Conservation (phyloP, 768 basidiomycete genomes). For the Fomitopsis pulvina region DNA sequence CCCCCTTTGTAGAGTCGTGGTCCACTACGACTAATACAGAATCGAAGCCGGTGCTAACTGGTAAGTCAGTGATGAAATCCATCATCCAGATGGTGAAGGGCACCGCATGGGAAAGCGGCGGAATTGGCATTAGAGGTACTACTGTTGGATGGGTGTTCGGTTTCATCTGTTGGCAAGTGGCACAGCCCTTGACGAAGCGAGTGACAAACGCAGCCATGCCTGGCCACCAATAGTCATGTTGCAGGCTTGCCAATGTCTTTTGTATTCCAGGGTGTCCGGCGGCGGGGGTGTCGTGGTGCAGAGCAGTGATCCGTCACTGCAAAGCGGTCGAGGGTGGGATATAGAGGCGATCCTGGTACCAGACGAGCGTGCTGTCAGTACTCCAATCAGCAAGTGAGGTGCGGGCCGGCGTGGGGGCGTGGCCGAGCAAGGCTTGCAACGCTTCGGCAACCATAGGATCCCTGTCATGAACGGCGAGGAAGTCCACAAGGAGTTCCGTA, state of each 20-base stretch:
- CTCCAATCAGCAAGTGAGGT: no score
- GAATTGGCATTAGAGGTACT: slow-evolving; percentile 27
- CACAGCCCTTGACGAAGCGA: slow-evolving; percentile 26
- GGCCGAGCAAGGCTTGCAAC: slow-evolving; percentile 3
- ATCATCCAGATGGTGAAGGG: slow-evolving; percentile 12
- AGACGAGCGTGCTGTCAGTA: slow-evolving; percentile 11
- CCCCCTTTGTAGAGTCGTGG: slow-evolving; percentile 1
- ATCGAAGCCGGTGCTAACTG: slow-evolving; percentile 13
- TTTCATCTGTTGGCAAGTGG: slow-evolving; percentile 24
- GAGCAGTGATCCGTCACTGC: slow-evolving; percentile 22
- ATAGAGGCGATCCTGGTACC: slow-evolving; percentile 12
- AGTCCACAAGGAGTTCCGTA: neutral
- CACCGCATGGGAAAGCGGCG: slow-evolving; percentile 10
- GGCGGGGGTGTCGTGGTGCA: slow-evolving; percentile 29
- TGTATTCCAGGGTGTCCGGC: slow-evolving; percentile 36
- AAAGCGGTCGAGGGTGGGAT: slow-evolving; percentile 27
- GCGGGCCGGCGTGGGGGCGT: no score
- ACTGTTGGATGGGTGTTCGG: slow-evolving; percentile 18
- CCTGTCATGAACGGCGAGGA: neutral
- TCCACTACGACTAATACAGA: slow-evolving; percentile 14
- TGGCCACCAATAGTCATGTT: slow-evolving; percentile 37
- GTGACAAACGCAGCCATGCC: slow-evolving; percentile 18
- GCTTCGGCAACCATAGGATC: slow-evolving; percentile 5
- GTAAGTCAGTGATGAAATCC: slow-evolving; percentile 19
- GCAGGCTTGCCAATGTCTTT: slow-evolving; percentile 27